These are phyloP conservation scores for Trichoderma koningii DNA, from an alignment of 2,329 filamentous ascomycete species.

Conservation along the genomic window DNA sequence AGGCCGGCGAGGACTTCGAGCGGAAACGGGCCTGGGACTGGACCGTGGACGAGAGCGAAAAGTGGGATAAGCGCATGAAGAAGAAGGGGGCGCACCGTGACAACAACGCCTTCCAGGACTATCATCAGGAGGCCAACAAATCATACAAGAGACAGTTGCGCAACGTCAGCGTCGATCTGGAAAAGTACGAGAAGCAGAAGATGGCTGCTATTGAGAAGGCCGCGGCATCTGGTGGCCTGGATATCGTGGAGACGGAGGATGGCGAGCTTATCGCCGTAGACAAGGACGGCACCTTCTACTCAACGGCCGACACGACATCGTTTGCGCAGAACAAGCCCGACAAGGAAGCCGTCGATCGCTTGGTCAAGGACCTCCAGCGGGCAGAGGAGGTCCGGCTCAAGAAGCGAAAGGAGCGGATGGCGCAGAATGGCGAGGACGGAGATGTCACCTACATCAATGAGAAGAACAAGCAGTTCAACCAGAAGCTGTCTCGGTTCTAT, in stretches of 20 bases:
- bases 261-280: conserved; percentile 95
- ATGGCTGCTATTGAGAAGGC: conserved; percentile 81
- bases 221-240: conserved; percentile 78
- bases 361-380: conserved; percentile 84
- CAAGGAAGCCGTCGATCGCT: conserved; percentile 80
- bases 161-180: conserved; percentile 74
- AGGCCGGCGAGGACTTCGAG: conserved; percentile 88
- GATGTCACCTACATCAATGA: conserved; percentile 99
- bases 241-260: conserved; percentile 93
- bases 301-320: conserved; percentile 77
- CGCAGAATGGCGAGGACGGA: conserved; percentile 76
- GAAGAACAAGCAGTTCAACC: conserved; percentile 99
- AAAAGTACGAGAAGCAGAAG: conserved; percentile 85
- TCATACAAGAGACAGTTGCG: conserved; percentile 90
- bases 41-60: conserved; percentile 91
- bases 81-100: conserved; percentile 82
- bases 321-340: conserved; percentile 86
- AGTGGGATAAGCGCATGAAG: conserved; percentile 86
- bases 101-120: conserved; percentile 88
- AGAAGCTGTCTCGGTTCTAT: conserved; percentile 93
- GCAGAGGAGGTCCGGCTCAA: conserved; percentile 85
- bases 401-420: conserved; percentile 79
- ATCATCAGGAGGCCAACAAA: conserved; percentile 83
- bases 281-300: conserved; percentile 86
- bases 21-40: conserved; percentile 98